phyloP scores from a whole-genome alignment of 371 early-diverging fungal species.

The Circinella minor region DNA sequence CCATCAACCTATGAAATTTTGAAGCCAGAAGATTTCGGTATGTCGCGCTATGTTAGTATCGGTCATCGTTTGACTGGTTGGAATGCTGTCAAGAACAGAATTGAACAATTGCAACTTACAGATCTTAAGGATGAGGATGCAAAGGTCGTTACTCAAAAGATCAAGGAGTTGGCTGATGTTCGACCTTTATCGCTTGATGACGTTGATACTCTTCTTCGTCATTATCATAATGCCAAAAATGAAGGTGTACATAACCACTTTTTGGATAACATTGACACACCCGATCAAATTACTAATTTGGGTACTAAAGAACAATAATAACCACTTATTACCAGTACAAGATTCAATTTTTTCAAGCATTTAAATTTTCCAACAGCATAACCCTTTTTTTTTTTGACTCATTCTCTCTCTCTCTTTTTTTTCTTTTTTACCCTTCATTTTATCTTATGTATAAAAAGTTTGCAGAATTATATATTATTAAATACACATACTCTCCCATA shows the following conservation, averaged over 20 bases:
- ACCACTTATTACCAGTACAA: not conserved
- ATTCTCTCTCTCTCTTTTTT: no score
- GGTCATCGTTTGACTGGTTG: conserved; percentile 97
- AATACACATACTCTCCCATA: no score
- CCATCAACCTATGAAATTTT: conserved; percentile 95
- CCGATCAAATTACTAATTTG: conserved; percentile 25
- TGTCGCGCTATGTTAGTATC: conserved; percentile 93
- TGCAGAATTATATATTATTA: no score
- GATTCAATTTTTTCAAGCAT: not conserved
- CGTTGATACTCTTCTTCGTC: conserved; percentile 41
- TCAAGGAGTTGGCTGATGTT: conserved; percentile 92
- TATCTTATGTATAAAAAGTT: no score
- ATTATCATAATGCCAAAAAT: conserved; percentile 40
- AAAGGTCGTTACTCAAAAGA: conserved; percentile 89
- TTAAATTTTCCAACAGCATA: not conserved
- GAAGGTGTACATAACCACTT: conserved; percentile 27
- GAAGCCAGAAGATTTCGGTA: conserved; percentile 95
- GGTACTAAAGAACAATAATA: not conserved
- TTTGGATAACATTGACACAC: conserved; percentile 30
- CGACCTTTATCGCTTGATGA: conserved; percentile 44
- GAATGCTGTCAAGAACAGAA: conserved; percentile 97
- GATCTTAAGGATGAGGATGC: conserved; percentile 82
- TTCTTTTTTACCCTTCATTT: no score
- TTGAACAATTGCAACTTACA: conserved; percentile 78
- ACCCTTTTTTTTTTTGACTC: not conserved